phyloP scores from a whole-genome alignment of 768 basidiomycete genomes.

The Mycena capillaripes region DNA sequence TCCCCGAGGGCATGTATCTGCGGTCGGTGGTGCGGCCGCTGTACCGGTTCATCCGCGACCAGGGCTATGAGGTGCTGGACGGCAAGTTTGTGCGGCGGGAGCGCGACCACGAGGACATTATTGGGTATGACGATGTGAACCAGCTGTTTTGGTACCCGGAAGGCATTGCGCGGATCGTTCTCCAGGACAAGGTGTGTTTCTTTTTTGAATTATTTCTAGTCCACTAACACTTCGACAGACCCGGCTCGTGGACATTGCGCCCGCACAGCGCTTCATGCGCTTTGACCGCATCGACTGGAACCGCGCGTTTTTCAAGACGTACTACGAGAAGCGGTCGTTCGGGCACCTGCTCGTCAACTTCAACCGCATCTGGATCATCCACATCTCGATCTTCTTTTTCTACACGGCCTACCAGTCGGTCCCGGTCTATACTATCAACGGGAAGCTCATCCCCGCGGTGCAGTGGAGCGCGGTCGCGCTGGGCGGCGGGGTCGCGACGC shows the following conservation, averaged over 20 bases:
- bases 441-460: slow-evolving; percentile 76
- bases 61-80: slow-evolving; percentile 97
- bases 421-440: slow-evolving; percentile 76
- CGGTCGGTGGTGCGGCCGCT: slow-evolving; percentile 92
- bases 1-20: slow-evolving; percentile 95
- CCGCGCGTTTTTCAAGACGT: slow-evolving; percentile 98
- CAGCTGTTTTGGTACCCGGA: slow-evolving; percentile 99
- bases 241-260: slow-evolving; percentile 91
- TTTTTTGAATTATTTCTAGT: background rate
- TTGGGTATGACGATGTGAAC: slow-evolving; percentile 99
- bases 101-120: slow-evolving; percentile 92
- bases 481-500: slow-evolving; percentile 93
- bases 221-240: slow-evolving; percentile 66
- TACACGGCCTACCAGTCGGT: slow-evolving; percentile 97
- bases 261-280: slow-evolving; percentile 95
- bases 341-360: slow-evolving; percentile 99
- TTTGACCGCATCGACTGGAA: slow-evolving; percentile 98
- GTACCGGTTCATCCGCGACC: slow-evolving; percentile 96
- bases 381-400: slow-evolving; percentile 94
- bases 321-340: slow-evolving; percentile 97
- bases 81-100: slow-evolving; percentile 96
- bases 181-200: slow-evolving; percentile 84
- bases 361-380: slow-evolving; percentile 99
- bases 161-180: slow-evolving; percentile 92
- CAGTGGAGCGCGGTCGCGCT: slow-evolving; percentile 95